Base-by-base conservation (phyloP, 176 grass and related monocot species). In the Aegilops longissima region DNA sequence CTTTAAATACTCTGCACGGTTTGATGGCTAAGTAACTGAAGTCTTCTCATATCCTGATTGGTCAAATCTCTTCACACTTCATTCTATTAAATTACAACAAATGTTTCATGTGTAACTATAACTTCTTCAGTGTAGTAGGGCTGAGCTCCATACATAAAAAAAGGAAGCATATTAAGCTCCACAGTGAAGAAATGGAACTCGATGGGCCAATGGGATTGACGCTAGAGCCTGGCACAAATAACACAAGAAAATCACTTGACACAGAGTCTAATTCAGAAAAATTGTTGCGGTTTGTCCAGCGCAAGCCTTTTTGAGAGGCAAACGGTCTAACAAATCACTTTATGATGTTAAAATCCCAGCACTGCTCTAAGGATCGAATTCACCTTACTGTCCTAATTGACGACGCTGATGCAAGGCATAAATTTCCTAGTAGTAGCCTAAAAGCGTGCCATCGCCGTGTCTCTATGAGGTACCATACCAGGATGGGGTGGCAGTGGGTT, bases 401-500 rank as follows among this genome's bases (percentile, higher is more conserved):
- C 14, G 30, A 42, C 5, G 36, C 2, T 56, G 75, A 40, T 39
- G 11, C 36, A 13, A 76, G 33, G 16, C 17, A 12, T 20, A 38
- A 36, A 12, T 42, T 36, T 73, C 17, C 20, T 61, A 66, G 72
- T 42, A 54, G 58, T 52, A 20, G 54, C 11, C 23, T 45, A 70
- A 62, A 4, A 5, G 52, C 14, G 36, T 31, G 82, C 16, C 9
- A 35, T 30, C 4, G 14, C 7, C 62, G 78, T 35, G 34, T 24
- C 14, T 18, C 23, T 7, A 80, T 21, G 36, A 9, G 16, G 23
- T 1, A 65, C 1, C 61, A 38, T 91, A 99, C 97, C 92, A 99
- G 73, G 83, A 99, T 99, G 8, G 97, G 97, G 84, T 99, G 94
- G 87, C 92, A 94, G 66, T 87, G 83, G 13, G 85, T 93, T 8